Evolutionary conservation across 306 rosid species (phyloP), one percentile per base, ranked within the genome.

Genomic region (Canavalia ensiformis): DNA sequence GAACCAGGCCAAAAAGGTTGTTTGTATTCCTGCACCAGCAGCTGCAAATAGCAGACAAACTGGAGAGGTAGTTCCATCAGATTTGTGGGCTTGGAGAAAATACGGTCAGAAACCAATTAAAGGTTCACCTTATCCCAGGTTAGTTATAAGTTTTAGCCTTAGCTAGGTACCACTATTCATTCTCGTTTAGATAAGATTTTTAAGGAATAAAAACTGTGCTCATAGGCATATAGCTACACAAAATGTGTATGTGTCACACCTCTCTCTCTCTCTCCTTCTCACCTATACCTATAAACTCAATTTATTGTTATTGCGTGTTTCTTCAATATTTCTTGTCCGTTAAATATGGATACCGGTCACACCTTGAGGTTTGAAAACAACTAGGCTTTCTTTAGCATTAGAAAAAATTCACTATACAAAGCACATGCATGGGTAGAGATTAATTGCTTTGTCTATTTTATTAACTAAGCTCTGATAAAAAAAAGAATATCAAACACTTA

Each of bases 11-110:
- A 94, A 92, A 90, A 91, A 92, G 81, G 98, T 94, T 6, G 94
- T 94, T 0, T 94, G 98, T 30, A 92, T 94, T 86, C 98, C 97
- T 28, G 97, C 98, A 49, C 98, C 98, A 70, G 94, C 97, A 34
- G 93, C 94, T 37, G 91, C 89, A 73, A 94, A 90, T 84, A 94
- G 90, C 87, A 90, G 98, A 82, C 89, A 94, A 55, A 92, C 88
- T 56, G 97, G 98, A 73, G 98, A 94, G 85, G 94, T 92, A 59
- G 98, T 94, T 84, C 98, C 98, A 10, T 94, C 97, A 45, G 98
- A 94, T 91, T 90, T 94, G 80, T 94, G 98, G 98, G 98, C 97
- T 58, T 94, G 98, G 98, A 90, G 98, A 81, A 94, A 94, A 88
- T 94, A 94, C 46, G 98, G 98, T 81, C 98, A 94, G 87, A 92